A percentile compares a stretch with the other conserved stretches of the same genome.
Evolutionary conservation across 1,139 yeast species (phyloP).

Genomic region (Suhomyces maxii): DNA sequence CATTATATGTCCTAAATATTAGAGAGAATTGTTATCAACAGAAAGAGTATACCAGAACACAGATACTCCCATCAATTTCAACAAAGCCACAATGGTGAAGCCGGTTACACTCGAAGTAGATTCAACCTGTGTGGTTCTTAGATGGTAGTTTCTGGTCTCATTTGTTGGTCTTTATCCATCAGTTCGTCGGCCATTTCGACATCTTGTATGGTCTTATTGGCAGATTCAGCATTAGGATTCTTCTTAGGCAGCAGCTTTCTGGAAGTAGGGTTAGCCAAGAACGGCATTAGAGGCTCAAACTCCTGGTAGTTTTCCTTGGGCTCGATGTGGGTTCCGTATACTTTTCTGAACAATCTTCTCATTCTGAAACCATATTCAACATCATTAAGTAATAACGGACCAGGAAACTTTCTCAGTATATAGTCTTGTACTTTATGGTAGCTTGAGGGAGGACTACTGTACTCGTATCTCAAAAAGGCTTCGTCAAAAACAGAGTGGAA

Average conservation of each 20-base stretch:
- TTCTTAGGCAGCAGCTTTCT: neutral
- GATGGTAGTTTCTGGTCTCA: conserved; percentile 1
- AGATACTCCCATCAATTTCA: too few species aligned
- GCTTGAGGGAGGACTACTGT: conserved; percentile 2
- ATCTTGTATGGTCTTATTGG: conserved; percentile 1
- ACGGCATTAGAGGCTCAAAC: conserved; percentile 9
- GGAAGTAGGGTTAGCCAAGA: neutral
- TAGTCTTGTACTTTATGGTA: conserved; percentile 6
- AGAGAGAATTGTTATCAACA: too few species aligned
- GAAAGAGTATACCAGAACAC: too few species aligned
- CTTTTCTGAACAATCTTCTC: conserved; percentile 17
- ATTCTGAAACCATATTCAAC: conserved; percentile 18
- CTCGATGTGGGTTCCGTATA: conserved; percentile 18
- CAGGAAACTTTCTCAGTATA: conserved; percentile 2
- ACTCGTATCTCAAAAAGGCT: conserved; percentile 12
- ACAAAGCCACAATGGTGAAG: too few species aligned
- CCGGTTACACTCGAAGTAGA: too few species aligned
- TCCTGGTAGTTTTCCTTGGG: conserved; percentile 18
- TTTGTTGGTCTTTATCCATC: neutral
- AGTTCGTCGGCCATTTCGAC: neutral
- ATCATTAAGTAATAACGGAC: conserved; percentile 9
- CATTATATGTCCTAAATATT: too few species aligned
- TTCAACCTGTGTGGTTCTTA: too few species aligned
- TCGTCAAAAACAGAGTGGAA: conserved; percentile 17
- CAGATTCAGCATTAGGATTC: neutral